phyloP scores from a whole-genome alignment of 140 eudicot genomes.

The Cichorium intybus region DNA sequence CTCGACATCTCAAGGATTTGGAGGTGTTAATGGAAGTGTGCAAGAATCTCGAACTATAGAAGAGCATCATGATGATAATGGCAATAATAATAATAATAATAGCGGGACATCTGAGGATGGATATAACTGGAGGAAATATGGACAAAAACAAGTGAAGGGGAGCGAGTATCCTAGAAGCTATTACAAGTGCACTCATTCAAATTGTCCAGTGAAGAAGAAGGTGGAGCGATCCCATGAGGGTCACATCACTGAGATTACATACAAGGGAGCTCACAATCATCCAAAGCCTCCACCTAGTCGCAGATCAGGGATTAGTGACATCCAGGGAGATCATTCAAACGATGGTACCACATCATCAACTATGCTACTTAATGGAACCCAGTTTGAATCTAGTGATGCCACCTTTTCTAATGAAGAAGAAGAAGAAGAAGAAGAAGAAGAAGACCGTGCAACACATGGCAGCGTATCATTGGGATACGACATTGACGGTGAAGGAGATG shows the following conservation, averaged over 20 bases:
- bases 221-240: constrained; percentile 76
- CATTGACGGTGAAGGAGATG: constrained; percentile 80
- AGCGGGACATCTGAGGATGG: too few relatives aligned
- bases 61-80: constrained; percentile 43
- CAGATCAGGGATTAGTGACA: constrained; percentile 36
- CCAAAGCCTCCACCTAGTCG: constrained; percentile 63
- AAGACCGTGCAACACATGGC: constrained; percentile 70
- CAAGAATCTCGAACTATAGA: too few relatives aligned
- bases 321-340: constrained; percentile 28
- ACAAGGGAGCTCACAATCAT: constrained; percentile 74
- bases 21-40: constrained; percentile 31
- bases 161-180: constrained; percentile 80
- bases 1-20: constrained; percentile 23
- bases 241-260: constrained; percentile 66
- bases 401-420: constrained; percentile 66
- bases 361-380: constrained; percentile 27
- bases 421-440: constrained; percentile 74
- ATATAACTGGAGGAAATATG: constrained; percentile 76
- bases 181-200: constrained; percentile 69
- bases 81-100: constrained; percentile 27
- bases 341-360: constrained; percentile 56
- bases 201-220: constrained; percentile 70
- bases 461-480: constrained; percentile 60
- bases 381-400: constrained; percentile 45
- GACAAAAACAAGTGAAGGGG: constrained; percentile 85